A percentile compares a stretch with the other conserved stretches of the same genome.
These are phyloP conservation scores for Trichoderma atrobrunneum DNA, from an alignment of 2,329 filamentous ascomycete species.

Conservation along the genomic window DNA sequence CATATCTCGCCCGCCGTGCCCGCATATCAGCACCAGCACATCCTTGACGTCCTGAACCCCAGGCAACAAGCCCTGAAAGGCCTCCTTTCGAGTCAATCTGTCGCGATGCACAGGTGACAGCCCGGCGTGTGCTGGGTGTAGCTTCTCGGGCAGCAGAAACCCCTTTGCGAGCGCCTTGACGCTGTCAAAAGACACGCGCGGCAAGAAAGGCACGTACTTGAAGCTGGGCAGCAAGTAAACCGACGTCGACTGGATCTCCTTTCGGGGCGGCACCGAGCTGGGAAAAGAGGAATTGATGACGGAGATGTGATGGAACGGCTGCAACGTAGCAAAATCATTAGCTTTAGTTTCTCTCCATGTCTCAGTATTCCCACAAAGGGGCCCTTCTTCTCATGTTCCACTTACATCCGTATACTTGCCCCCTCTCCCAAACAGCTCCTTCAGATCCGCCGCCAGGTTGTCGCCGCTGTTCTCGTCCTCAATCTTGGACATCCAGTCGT, in stretches of 20 bases:
- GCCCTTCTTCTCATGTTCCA: conserved; percentile 19
- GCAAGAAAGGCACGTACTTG: conserved; percentile 71
- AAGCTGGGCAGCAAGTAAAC: conserved; percentile 81
- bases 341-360: neutral
- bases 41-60: conserved; percentile 63
- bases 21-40: conserved; percentile 80
- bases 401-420: conserved; percentile 66
- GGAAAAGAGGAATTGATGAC: conserved; percentile 74
- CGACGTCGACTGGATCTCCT: conserved; percentile 54
- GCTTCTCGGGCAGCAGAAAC: conserved; percentile 60
- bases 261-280: conserved; percentile 48
- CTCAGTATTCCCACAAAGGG: neutral
- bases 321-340: neutral
- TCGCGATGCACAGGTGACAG: conserved; percentile 59
- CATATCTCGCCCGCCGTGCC: conserved; percentile 76
- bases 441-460: conserved; percentile 69
- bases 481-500: conserved; percentile 80
- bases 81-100: conserved; percentile 49
- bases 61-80: conserved; percentile 49
- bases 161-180: conserved; percentile 60
- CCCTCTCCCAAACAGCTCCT: conserved; percentile 63
- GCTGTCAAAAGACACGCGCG: conserved; percentile 56
- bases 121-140: conserved; percentile 60
- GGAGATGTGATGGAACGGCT: conserved; percentile 83
- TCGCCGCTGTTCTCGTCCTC: conserved; percentile 72